phyloP scores from a whole-genome alignment of 108 stramenopile genomes.

The Pseudonitzschia multiseries region DNA sequence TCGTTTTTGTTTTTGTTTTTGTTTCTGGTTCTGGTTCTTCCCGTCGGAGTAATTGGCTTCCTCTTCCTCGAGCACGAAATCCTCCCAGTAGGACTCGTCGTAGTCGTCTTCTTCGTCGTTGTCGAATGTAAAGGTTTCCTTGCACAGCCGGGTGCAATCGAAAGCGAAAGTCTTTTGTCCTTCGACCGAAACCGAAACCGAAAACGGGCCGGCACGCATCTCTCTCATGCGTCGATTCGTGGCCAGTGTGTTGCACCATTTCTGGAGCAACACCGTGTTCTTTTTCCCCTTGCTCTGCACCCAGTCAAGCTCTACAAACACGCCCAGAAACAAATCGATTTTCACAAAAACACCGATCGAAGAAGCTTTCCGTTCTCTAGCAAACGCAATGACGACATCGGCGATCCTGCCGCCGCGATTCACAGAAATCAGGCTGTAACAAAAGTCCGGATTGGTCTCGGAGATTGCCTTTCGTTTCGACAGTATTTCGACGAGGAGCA shows the following conservation, averaged over 20 bases:
- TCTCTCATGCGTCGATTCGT: slow-evolving; percentile 64
- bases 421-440: slow-evolving; percentile 61
- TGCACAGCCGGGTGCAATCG: slow-evolving; percentile 38
- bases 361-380: slow-evolving; percentile 29
- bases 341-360: slow-evolving; percentile 62
- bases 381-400: slow-evolving; percentile 56
- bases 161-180: slow-evolving; percentile 15
- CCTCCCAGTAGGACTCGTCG: slow-evolving; percentile 43
- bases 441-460: slow-evolving; percentile 46
- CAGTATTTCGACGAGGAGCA: slow-evolving; percentile 49
- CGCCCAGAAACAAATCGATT: slow-evolving; percentile 49
- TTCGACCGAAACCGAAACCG: slow-evolving; percentile 48
- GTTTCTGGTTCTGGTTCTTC: too few relatives aligned
- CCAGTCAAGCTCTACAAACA: slow-evolving; percentile 64
- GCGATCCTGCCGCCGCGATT: slow-evolving; percentile 36
- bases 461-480: slow-evolving; percentile 39
- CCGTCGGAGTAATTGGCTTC: too few relatives aligned
- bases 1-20: too few relatives aligned
- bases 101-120: slow-evolving; percentile 54
- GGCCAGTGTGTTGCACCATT: slow-evolving; percentile 58
- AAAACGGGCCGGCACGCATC: slow-evolving; percentile 52
- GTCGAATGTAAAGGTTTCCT: slow-evolving; percentile 42
- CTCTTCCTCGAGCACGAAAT: slow-evolving; percentile 25
- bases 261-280: slow-evolving; percentile 28
- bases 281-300: slow-evolving; percentile 37